Evolutionary conservation across 192 early-diverging fungal species (phyloP), one percentile per base, ranked within the genome.

Genomic region (Linnemannia hyalina): DNA sequence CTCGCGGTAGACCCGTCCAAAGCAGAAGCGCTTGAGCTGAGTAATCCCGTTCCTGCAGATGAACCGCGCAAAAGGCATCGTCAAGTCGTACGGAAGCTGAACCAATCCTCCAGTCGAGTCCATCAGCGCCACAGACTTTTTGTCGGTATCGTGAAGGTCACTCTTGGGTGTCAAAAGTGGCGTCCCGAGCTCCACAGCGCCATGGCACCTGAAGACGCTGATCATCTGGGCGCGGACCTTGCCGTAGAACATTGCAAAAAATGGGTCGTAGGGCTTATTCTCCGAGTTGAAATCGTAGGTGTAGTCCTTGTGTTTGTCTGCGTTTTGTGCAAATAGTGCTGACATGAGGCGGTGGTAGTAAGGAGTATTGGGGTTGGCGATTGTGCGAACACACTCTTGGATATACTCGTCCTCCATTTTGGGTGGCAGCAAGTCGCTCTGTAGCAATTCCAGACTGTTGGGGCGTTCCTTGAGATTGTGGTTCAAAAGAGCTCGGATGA

Each of bases 351-450:
- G 90, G 29, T 92, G 89, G 76, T 97, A 98, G 85, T 98, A 96
- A 6, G 95, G 93, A 44, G 97, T 95, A 81, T 97, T 95, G 55
- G 95, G 97, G 78, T 96, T 96, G 81, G 94, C 94, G 65, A 99
- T 96, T 32, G 94, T 96, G 22, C 95, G 92, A 36, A 99, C 93
- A n/a, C 95, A 96, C 89, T 98, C 97, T 65, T 92, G 91, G 57
- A 98, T 93, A 78, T 97, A 95, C 82, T 98, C 97, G 85, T 98
- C 96, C 77, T 98, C 97, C 76, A 96, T 85, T 68, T 92, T 92
- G 10, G 96, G 93, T 42, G 98, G 98, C 44, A 99, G 80, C 32
- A 96, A 77, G 11, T 95, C 92, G 77, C 94, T 95, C 81, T 95
- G 91, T 15, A 98, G 89, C 26, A 99, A 88, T 82, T 98, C 97